These are phyloP conservation scores for Prillingera fragicola DNA, from an alignment of 1,284 basidiomycete genomes.

Conservation along the genomic window DNA sequence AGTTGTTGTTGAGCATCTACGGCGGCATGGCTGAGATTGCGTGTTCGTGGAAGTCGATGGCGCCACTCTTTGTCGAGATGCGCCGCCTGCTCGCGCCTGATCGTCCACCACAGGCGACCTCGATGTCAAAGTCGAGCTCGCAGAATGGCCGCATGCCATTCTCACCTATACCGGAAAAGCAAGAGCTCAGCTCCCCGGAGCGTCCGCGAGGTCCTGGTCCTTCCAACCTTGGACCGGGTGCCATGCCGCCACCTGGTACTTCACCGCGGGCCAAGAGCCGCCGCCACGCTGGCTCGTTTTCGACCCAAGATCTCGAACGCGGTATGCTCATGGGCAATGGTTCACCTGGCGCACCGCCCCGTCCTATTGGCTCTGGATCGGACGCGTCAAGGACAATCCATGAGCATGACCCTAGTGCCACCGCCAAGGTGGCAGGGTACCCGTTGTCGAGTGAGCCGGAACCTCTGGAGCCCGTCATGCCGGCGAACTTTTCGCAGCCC, in stretches of 20 bases:
- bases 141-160: conserved; percentile 41
- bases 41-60: conserved; percentile 75
- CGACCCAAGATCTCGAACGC: conserved; percentile 80
- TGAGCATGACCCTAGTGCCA: conserved; percentile 3
- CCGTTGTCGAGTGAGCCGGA: conserved; percentile 15
- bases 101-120: conserved; percentile 4
- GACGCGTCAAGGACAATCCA: conserved; percentile 11
- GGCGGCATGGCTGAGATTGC: conserved; percentile 86
- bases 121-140: conserved; percentile 15
- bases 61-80: conserved; percentile 66
- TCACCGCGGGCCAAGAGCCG: conserved; percentile 52
- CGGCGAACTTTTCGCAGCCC: conserved; percentile 17
- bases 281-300: conserved; percentile 89
- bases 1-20: conserved; percentile 80
- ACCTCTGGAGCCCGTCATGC: conserved; percentile 16
- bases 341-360: conserved; percentile 26
- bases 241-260: conserved; percentile 8
- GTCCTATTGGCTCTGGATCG: conserved; percentile 11
- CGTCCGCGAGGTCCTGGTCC: neutral
- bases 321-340: conserved; percentile 70
- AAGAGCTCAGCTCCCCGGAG: conserved; percentile 18
- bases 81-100: conserved; percentile 55
- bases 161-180: conserved; percentile 47
- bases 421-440: too few relatives aligned
- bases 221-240: neutral